A percentile compares a stretch with the other conserved stretches of the same genome.
Evolutionary conservation across 192 early-diverging fungal genomes (phyloP).

Genomic region (Linnemannia exigua): DNA sequence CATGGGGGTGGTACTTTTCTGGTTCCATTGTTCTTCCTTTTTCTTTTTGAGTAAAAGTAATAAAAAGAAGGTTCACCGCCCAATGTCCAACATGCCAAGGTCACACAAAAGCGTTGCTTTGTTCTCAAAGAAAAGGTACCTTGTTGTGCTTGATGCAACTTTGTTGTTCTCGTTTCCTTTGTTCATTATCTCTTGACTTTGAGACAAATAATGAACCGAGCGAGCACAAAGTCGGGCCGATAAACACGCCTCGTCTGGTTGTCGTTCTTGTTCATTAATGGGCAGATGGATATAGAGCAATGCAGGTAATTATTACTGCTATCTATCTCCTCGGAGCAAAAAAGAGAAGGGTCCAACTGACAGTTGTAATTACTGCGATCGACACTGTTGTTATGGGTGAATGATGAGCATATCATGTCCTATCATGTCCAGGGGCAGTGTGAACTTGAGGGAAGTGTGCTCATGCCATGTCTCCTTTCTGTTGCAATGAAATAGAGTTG

Average conservation of each 20-base stretch:
- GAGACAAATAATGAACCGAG: background rate
- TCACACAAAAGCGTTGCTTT: background rate
- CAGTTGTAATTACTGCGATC: too few relatives aligned
- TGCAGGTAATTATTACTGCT: too few relatives aligned
- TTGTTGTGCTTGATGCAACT: background rate
- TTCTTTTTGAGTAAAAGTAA: too few relatives aligned
- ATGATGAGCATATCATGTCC: too few relatives aligned
- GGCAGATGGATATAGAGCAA: too few relatives aligned
- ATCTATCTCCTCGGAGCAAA: too few relatives aligned
- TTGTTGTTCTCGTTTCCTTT: background rate
- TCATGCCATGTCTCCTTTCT: background rate
- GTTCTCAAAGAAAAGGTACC: background rate
- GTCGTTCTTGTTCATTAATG: background rate
- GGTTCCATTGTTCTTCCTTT: background rate
- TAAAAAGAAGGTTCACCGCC: constrained; percentile 8
- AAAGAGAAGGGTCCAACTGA: too few relatives aligned
- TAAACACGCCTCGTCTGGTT: constrained; percentile 18
- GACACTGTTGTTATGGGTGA: too few relatives aligned
- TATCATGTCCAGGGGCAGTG: background rate
- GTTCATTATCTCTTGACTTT: too few relatives aligned
- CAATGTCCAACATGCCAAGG: background rate
- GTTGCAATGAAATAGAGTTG: background rate
- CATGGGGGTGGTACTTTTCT: background rate
- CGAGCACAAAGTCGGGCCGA: constrained; percentile 1
- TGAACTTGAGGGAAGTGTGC: background rate